Base-by-base conservation (phyloP, 2,329 filamentous ascomycete genomes). In the Helicocarpus griseus region DNA sequence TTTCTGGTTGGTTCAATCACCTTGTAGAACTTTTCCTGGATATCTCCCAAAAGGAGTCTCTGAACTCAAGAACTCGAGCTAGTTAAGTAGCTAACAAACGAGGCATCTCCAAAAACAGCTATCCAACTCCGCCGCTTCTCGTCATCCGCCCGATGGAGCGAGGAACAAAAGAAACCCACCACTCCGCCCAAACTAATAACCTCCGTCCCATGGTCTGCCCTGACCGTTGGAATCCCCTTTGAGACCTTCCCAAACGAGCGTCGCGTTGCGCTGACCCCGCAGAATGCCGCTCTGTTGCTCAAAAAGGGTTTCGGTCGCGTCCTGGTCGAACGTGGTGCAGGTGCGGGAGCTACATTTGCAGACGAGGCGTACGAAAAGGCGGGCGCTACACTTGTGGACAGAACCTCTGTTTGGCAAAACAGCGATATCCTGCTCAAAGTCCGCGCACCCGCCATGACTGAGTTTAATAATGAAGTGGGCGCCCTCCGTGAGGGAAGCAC, bases 391-490 rank as follows among this genome's bases (percentile, higher is more conserved):
- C 70, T 94, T 3, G 86, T 88, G 40, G 83, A 88, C 57, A 74
- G 77, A 31, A 75, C 77, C 29, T 74, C 73, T n/a, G 76, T 94
- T 57, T 95, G 87, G 83, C 76, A 78, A 5, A 75, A 82, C 50
- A 82, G 85, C 55, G 81, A 95, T 63, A 87, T 95, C 57, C 72
- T 95, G 9, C 77, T 95, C 59, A 95, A 95, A 68, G 88, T 95
- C 50, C 82, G 89, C 39, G 81, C 83, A 1, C 88, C 89, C 0
- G 83, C 79, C 48, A 65, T 77, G 9, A 72, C 79, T 46, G 75
- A 73, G 3, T 63, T 72, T 5, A 70, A 81, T 46, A 78, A 80
- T 53, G 89, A 94, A 66, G 78, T 87, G 4, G 78, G 83, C 55
- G 74, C 74, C 31, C 78, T 93, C 57, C 81, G 79, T 54, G 75